A percentile compares a stretch with the other conserved stretches of the same genome.
phyloP scores from a whole-genome alignment of 495 filamentous ascomycete species.

The Penicillium dipodomyicola region DNA sequence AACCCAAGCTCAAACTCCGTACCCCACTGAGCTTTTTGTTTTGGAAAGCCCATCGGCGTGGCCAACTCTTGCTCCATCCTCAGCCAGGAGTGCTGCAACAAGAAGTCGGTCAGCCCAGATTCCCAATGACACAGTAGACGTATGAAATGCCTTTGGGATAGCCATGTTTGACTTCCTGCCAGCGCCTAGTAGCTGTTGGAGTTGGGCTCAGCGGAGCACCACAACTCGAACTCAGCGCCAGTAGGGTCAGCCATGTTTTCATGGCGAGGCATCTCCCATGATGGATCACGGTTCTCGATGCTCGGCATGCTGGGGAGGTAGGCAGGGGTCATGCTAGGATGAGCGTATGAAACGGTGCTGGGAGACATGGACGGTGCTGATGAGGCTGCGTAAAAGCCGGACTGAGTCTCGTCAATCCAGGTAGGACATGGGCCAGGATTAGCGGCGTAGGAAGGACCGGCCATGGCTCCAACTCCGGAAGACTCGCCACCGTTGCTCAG shows the following conservation, averaged over 20 bases:
- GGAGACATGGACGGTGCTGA: constrained; percentile 3
- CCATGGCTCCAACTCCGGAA: background rate
- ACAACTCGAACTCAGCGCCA: constrained; percentile 11
- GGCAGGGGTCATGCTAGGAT: background rate
- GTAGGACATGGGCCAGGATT: constrained; percentile 7
- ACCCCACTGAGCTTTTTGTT: constrained; percentile 11
- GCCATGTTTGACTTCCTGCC: background rate
- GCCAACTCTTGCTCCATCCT: constrained; percentile 5
- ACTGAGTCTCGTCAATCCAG: constrained; percentile 7
- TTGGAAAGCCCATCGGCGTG: constrained; percentile 15
- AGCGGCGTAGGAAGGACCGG: background rate
- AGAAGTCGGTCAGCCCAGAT: constrained; percentile 10
- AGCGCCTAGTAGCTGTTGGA: background rate
- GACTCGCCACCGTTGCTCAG: constrained; percentile 30
- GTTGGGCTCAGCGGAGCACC: constrained; percentile 4
- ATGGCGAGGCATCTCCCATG: constrained; percentile 11
- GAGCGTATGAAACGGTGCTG: constrained; percentile 11
- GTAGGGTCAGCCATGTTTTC: constrained; percentile 1
- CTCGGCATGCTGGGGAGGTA: constrained; percentile 14
- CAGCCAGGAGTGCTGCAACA: constrained; percentile 5
- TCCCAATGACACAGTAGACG: background rate
- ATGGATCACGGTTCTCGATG: constrained; percentile 5
- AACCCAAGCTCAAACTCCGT: constrained; percentile 4
- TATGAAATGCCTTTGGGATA: background rate
- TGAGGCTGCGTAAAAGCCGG: constrained; percentile 3